Base-by-base conservation (phyloP, 441 rosid genomes). In the Viola pubescens region DNA sequence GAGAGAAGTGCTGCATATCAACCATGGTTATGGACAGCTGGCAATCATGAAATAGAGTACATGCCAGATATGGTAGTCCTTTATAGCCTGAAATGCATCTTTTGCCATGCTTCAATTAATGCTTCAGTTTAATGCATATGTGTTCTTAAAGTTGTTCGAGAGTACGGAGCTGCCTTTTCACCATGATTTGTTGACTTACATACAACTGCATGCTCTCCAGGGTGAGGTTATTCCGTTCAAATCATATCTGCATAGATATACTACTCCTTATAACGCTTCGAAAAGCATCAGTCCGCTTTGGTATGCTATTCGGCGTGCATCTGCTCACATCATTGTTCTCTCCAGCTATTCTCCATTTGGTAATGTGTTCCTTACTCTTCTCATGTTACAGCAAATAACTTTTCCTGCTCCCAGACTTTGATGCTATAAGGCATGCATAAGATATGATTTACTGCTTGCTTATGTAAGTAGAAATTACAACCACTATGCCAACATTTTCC, bases 11-110 rank as follows among this genome's bases (percentile, higher is more conserved):
- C 75, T 16, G 84, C 87, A 38, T 79, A 72, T 73, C 84, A 77
- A 55, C 87, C 87, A 19, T 79, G 84, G 84, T 71, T 79, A 41
- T 82, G 80, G 84, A 54, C 82, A 19, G 73, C 71, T 19, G 87
- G 87, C 54, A 79, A 79, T 62, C 87, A 82, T 39, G 84, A 82
- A 61, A 77, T 82, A 61, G 86, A 81, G 34, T 78, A 71, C 70
- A 73, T 73, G 79, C 86, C 79, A 11, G 40, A 68, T 55, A 55
- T 78, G 75, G 86, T 81, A 68, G 2, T 26, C 34, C 34, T 26
- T 26, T 26, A 26, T 26, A 26, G 2, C 34, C 2, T 26, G 34
- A 26, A 26, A 26, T 26, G 34, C 34, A 26, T 26, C 34, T 46
- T 40, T 6, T 49, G 37, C 26, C 6, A 7, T 49, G 34, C 34